Conservation (phyloP, 2,329 filamentous ascomycete species). For the Sporothrix euskadiensis region DNA sequence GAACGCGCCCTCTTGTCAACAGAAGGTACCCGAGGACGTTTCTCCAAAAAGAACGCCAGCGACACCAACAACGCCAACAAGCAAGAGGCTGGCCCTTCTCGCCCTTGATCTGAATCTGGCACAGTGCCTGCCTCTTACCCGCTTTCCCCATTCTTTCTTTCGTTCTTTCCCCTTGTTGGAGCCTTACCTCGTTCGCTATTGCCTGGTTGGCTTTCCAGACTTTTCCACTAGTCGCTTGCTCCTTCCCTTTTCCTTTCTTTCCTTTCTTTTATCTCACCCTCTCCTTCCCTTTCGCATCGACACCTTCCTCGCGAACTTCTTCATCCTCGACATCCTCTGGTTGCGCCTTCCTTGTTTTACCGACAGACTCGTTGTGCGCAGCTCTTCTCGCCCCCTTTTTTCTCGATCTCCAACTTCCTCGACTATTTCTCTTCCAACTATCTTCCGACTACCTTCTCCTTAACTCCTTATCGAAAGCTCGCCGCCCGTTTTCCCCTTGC, state of each 20-base stretch:
- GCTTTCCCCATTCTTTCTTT: slow-evolving; percentile 3
- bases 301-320: background rate
- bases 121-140: background rate
- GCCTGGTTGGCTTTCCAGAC: background rate
- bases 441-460: background rate
- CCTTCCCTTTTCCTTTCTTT: background rate
- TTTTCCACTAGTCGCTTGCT: slow-evolving; percentile 14
- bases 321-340: background rate
- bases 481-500: background rate
- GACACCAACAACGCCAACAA: background rate
- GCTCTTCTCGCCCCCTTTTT: background rate
- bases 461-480: background rate
- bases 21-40: background rate
- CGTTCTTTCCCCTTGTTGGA: background rate
- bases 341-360: slow-evolving; percentile 18
- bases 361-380: background rate
- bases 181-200: background rate
- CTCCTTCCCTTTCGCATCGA: background rate
- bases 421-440: background rate
- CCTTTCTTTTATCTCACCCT: background rate
- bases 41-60: background rate
- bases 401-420: background rate
- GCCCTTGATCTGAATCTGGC: slow-evolving; percentile 10
- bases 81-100: background rate
- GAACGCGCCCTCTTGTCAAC: background rate